Evolutionary conservation across 2,329 filamentous ascomycete species (phyloP).

Genomic region (Colletotrichum navitas): DNA sequence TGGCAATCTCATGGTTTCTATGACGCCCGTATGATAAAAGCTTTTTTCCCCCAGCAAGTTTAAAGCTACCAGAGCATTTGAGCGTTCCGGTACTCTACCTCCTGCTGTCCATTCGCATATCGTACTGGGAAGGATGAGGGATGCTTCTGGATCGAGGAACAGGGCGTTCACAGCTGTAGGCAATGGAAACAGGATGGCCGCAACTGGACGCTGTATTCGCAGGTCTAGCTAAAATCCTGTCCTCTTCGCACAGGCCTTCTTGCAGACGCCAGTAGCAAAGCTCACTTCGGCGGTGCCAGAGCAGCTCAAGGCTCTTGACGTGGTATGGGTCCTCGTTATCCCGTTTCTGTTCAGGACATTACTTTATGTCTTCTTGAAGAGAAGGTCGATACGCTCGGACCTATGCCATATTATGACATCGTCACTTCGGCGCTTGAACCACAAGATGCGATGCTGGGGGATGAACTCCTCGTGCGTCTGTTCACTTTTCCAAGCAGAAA

Average conservation of each 20-base stretch:
- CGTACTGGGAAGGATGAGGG: too few species aligned
- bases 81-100: too few species aligned
- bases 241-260: not conserved
- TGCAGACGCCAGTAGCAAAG: not conserved
- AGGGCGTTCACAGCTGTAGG: not conserved
- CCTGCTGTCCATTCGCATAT: not conserved
- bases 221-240: not conserved
- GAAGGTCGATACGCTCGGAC: conserved; percentile 62
- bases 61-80: not conserved
- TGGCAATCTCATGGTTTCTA: not conserved
- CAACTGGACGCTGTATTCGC: not conserved
- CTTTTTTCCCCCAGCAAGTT: not conserved
- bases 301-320: too few species aligned
- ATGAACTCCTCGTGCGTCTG: conserved; percentile 76
- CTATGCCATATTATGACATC: conserved; percentile 69
- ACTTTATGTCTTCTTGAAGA: conserved; percentile 47
- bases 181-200: not conserved
- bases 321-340: not conserved
- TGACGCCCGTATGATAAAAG: not conserved
- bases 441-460: conserved; percentile 73
- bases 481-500: conserved; percentile 71
- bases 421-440: conserved; percentile 68
- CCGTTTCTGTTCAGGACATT: not conserved
- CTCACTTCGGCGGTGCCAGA: not conserved
- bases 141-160: not conserved